phyloP scores from a whole-genome alignment of 176 grass and related monocot species.

The Rhynchospora tenuis region DNA sequence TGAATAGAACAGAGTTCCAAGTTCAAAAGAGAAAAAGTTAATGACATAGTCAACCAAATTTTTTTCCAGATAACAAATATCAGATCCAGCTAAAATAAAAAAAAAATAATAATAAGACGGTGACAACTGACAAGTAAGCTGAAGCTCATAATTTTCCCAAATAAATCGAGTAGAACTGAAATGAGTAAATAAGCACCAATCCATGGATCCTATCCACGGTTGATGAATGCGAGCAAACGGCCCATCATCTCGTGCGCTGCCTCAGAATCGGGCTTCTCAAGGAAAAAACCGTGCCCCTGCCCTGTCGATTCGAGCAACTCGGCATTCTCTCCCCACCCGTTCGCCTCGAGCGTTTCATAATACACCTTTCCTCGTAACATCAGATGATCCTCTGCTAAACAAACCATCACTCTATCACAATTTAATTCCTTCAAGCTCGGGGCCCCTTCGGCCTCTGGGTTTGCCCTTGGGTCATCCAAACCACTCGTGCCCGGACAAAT shows the following conservation, averaged over 20 bases:
- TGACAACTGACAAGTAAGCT: neutral
- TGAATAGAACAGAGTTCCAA: too few species aligned
- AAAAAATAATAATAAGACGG: neutral
- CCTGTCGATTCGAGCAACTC: conserved; percentile 36
- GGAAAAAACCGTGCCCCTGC: conserved; percentile 39
- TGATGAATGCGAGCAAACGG: conserved; percentile 38
- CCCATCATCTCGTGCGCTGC: conserved; percentile 16
- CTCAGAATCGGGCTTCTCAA: conserved; percentile 30
- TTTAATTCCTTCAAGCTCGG: conserved; percentile 28
- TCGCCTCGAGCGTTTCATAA: conserved; percentile 28
- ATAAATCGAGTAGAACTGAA: neutral
- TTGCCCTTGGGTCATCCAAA: conserved; percentile 39
- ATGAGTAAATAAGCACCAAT: neutral
- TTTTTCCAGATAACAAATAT: too few species aligned
- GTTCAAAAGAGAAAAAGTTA: too few species aligned
- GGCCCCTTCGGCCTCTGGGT: conserved; percentile 36
- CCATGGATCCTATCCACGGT: neutral
- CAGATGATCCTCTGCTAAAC: conserved; percentile 42
- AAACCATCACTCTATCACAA: conserved; percentile 36
- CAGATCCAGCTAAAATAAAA: too few species aligned
- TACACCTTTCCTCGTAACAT: conserved; percentile 37
- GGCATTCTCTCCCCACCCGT: conserved; percentile 38
- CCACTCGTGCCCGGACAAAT: conserved; percentile 37
- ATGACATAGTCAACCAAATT: too few species aligned
- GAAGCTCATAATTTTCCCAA: neutral